These are phyloP conservation scores for Tricholoma furcatifolium DNA, from an alignment of 768 basidiomycete species.

Conservation along the genomic window DNA sequence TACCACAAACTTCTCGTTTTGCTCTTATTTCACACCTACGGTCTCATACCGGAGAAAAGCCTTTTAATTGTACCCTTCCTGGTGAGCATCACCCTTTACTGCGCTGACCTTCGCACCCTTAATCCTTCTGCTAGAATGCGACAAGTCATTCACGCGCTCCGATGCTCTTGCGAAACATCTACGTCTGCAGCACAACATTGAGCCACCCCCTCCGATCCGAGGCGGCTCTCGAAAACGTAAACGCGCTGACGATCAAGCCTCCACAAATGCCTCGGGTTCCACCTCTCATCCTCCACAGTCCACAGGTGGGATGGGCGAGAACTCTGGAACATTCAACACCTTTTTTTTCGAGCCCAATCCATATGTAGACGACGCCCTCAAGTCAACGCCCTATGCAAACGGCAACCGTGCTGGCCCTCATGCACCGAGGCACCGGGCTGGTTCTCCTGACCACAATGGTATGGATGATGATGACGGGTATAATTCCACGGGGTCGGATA, in stretches of 20 bases:
- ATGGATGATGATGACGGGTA: slow-evolving; percentile 39
- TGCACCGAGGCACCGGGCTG: slow-evolving; percentile 1
- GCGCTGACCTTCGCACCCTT: not conserved
- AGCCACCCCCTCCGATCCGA: slow-evolving; percentile 69
- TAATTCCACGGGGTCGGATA: slow-evolving; percentile 37
- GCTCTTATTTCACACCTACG: slow-evolving; percentile 89
- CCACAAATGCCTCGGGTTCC: slow-evolving; percentile 16
- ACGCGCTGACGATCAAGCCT: slow-evolving; percentile 41
- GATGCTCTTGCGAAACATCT: slow-evolving; percentile 93
- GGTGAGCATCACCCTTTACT: slow-evolving; percentile 47
- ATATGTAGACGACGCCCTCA: slow-evolving; percentile 34
- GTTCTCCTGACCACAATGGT: slow-evolving; percentile 13
- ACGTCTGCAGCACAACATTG: slow-evolving; percentile 82
- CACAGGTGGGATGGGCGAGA: slow-evolving; percentile 21
- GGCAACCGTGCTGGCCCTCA: slow-evolving; percentile 21
- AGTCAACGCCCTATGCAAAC: slow-evolving; percentile 11
- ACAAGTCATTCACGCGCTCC: slow-evolving; percentile 92
- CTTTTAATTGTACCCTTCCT: slow-evolving; percentile 78
- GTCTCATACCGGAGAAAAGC: slow-evolving; percentile 93
- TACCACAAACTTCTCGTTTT: slow-evolving; percentile 86
- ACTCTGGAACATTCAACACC: slow-evolving; percentile 45
- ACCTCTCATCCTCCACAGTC: slow-evolving; percentile 21
- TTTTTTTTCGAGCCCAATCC: slow-evolving; percentile 62
- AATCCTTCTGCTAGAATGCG: slow-evolving; percentile 63
- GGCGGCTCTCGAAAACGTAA: slow-evolving; percentile 74